A percentile compares a stretch with the other conserved stretches of the same genome.
Evolutionary conservation across 108 stramenopile species (phyloP).

Genomic region (Cyclotella atomus): DNA sequence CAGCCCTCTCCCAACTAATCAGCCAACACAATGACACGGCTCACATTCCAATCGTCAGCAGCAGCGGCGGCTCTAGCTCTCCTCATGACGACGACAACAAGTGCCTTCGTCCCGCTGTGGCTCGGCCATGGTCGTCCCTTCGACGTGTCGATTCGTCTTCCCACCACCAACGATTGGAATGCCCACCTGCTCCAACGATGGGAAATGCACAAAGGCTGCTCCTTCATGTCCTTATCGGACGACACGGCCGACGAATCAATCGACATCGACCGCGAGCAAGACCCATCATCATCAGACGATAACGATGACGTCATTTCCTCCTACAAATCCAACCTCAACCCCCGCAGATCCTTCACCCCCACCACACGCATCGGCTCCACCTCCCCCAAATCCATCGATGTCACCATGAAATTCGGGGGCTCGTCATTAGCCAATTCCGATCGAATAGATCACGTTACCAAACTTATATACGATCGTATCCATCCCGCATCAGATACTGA

Average conservation of each 20-base stretch:
- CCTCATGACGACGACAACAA: not conserved
- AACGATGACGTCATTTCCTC: not conserved
- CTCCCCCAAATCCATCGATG: not conserved
- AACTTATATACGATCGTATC: constrained; percentile 89
- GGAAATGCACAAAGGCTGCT: not conserved
- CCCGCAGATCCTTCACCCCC: not conserved
- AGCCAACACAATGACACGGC: not conserved
- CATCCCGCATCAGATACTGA: constrained; percentile 23
- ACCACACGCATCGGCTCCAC: not conserved
- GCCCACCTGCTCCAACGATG: too few relatives aligned
- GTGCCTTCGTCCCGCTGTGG: not conserved
- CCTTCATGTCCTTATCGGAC: not conserved
- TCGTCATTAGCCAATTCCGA: constrained; percentile 87
- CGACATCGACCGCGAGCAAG: not conserved
- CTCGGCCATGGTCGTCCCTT: not conserved
- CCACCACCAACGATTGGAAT: not conserved
- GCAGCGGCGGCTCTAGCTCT: too few relatives aligned
- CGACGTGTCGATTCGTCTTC: not conserved
- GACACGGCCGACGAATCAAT: not conserved
- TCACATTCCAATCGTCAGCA: not conserved
- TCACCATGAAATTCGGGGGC: constrained; percentile 90
- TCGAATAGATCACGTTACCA: constrained; percentile 89
- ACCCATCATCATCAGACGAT: not conserved
- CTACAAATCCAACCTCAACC: constrained; percentile 12
- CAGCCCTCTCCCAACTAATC: too few relatives aligned